These are phyloP conservation scores for Mrakia gelida DNA, from an alignment of 768 basidiomycete species.

Conservation along the genomic window DNA sequence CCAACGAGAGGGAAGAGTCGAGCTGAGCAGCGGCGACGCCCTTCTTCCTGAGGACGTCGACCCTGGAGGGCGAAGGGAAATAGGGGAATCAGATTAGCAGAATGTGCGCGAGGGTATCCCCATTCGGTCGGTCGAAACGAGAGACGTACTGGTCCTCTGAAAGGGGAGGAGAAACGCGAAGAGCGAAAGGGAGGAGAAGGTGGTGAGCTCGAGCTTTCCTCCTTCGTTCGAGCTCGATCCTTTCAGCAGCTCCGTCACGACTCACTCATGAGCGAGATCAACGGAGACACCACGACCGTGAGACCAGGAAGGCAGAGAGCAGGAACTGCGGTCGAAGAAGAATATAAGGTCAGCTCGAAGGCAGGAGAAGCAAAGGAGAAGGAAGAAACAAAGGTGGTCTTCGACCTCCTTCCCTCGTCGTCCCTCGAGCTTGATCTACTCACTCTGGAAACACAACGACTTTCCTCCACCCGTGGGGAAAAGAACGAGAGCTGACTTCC, in stretches of 20 bases:
- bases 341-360: neutral
- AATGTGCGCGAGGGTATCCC: too few relatives aligned
- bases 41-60: slow-evolving; percentile 43
- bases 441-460: slow-evolving; percentile 46
- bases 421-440: neutral
- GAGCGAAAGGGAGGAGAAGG: neutral
- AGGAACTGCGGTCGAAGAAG: neutral
- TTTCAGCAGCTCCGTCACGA: neutral
- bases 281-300: slow-evolving; percentile 47
- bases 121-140: neutral
- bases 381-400: slow-evolving; percentile 36
- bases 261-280: slow-evolving; percentile 44
- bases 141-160: slow-evolving; percentile 5
- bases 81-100: neutral
- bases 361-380: neutral
- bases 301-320: slow-evolving; percentile 35
- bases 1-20: slow-evolving; percentile 47
- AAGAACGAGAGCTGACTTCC: slow-evolving; percentile 47
- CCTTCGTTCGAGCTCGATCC: neutral
- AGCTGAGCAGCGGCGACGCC: slow-evolving; percentile 48
- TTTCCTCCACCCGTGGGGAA: slow-evolving; percentile 47
- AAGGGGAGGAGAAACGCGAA: neutral
- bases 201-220: neutral
- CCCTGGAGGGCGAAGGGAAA: slow-evolving; percentile 33
- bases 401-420: slow-evolving; percentile 35